Percentiles rank a stretch among this genome's conserved stretches.
Evolutionary conservation across 2,329 filamentous ascomycete species (phyloP).

Genomic region (Penicillium sp.): DNA sequence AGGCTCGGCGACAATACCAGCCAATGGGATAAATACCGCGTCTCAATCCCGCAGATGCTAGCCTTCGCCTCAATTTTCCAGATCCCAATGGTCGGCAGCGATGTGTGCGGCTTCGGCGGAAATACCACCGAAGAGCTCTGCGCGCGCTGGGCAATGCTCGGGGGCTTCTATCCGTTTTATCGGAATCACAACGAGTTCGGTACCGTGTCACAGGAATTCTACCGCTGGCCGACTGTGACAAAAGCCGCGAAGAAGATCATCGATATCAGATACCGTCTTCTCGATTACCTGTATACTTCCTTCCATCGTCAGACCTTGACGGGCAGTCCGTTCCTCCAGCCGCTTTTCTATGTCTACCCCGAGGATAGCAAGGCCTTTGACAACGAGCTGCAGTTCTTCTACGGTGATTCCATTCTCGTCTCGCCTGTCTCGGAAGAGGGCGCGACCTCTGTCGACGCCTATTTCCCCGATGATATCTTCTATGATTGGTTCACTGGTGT

Average conservation of each 20-base stretch:
- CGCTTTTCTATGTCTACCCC: constrained; percentile 71
- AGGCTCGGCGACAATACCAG: constrained; percentile 61
- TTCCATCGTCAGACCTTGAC: constrained; percentile 59
- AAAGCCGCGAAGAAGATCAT: constrained; percentile 67
- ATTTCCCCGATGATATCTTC: constrained; percentile 58
- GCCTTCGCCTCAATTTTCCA: constrained; percentile 65
- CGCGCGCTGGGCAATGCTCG: constrained; percentile 71
- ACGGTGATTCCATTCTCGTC: constrained; percentile 55
- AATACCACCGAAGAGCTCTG: constrained; percentile 68
- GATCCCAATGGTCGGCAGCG: constrained; percentile 65
- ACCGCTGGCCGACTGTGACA: constrained; percentile 64
- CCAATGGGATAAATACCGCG: constrained; percentile 58
- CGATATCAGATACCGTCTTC: constrained; percentile 68
- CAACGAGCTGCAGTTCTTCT: constrained; percentile 59
- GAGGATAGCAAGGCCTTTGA: constrained; percentile 52
- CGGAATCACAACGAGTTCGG: constrained; percentile 65
- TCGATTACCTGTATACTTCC: constrained; percentile 77
- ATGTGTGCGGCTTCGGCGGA: constrained; percentile 73
- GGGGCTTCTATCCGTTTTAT: constrained; percentile 73
- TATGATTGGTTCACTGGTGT: constrained; percentile 61
- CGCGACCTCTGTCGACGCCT: constrained; percentile 53
- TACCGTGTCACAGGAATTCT: constrained; percentile 66
- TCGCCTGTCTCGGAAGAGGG: constrained; percentile 55
- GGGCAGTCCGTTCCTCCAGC: constrained; percentile 66
- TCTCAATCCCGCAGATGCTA: constrained; percentile 59